phyloP scores from a whole-genome alignment of 1,139 yeast genomes.

The Wickerhamomyces sp. region DNA sequence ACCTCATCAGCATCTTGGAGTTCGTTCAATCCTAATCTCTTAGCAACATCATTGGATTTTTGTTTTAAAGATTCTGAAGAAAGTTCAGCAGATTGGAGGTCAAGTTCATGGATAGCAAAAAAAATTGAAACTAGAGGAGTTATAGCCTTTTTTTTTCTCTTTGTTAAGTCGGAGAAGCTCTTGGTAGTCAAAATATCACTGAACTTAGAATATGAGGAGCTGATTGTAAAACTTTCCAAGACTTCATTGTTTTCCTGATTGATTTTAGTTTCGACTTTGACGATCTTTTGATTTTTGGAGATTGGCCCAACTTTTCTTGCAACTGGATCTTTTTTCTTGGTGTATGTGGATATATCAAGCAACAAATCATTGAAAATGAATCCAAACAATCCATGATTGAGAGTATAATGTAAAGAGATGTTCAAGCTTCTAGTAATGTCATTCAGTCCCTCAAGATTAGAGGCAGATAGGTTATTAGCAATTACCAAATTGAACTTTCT shows the following conservation, averaged over 20 bases:
- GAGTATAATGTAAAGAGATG: constrained; percentile 66
- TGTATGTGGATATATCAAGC: constrained; percentile 45
- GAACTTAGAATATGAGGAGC: constrained; percentile 47
- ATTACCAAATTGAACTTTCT: constrained; percentile 65
- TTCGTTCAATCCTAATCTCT: constrained; percentile 29
- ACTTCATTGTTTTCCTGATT: constrained; percentile 32
- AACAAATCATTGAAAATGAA: constrained; percentile 77
- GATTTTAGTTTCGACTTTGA: constrained; percentile 35
- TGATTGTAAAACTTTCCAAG: constrained; percentile 50
- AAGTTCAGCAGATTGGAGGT: constrained; percentile 6
- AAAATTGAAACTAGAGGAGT: constrained; percentile 20
- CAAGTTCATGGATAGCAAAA: constrained; percentile 16
- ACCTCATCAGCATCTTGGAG: constrained; percentile 21
- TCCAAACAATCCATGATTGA: constrained; percentile 78
- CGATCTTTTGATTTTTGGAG: constrained; percentile 44
- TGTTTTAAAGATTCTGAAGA: constrained; percentile 19
- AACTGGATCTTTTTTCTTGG: constrained; percentile 44
- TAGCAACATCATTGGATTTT: constrained; percentile 27
- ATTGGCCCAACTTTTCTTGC: constrained; percentile 45
- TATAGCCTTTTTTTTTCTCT: constrained; percentile 16
- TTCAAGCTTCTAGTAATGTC: constrained; percentile 45
- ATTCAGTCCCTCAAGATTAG: constrained; percentile 44
- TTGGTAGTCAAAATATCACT: constrained; percentile 33
- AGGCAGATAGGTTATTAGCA: constrained; percentile 58
- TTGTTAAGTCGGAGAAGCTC: constrained; percentile 13